Percentiles rank a stretch among this genome's conserved stretches.
Conservation (phyloP, 2,329 filamentous ascomycete genomes). For the Sclerotiophoma versabilis region DNA sequence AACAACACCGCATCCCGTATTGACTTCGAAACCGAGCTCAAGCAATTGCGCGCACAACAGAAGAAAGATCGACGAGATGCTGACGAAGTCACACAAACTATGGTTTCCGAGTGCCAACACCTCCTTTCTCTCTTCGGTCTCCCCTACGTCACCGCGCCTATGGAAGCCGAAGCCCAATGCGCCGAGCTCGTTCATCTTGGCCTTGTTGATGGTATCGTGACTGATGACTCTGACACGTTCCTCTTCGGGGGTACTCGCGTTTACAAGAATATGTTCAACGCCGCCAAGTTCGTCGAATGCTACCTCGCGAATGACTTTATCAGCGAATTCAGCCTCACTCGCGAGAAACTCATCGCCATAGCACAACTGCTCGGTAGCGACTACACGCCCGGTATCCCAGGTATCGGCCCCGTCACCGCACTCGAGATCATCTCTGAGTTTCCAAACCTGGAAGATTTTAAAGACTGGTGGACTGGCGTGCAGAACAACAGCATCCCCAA, state of each 20-base stretch:
- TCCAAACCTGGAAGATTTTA: conserved; percentile 75
- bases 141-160: conserved; percentile 95
- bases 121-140: conserved; percentile 89
- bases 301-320: conserved; percentile 86
- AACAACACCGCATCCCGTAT: conserved; percentile 74
- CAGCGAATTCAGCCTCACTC: conserved; percentile 84
- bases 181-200: conserved; percentile 86
- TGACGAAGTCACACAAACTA: conserved; percentile 94
- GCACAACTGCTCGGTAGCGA: conserved; percentile 92
- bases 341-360: conserved; percentile 86
- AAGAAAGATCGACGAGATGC: conserved; percentile 96
- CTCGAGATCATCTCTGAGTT: conserved; percentile 96
- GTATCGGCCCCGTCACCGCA: conserved; percentile 92
- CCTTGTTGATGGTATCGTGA: conserved; percentile 96
- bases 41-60: conserved; percentile 87
- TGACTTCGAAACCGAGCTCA: conserved; percentile 87
- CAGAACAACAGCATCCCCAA: conserved; percentile 72
- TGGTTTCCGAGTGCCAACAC: conserved; percentile 94
- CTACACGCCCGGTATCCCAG: conserved; percentile 90
- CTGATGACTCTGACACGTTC: conserved; percentile 96
- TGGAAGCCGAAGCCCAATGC: conserved; percentile 99
- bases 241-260: conserved; percentile 94
- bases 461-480: conserved; percentile 84
- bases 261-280: conserved; percentile 99
- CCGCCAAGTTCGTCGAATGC: conserved; percentile 97